Percentiles rank a stretch among this genome's conserved stretches.
These are phyloP conservation scores for Dryas drummondii DNA, from an alignment of 306 rosid genomes.

Conservation along the genomic window DNA sequence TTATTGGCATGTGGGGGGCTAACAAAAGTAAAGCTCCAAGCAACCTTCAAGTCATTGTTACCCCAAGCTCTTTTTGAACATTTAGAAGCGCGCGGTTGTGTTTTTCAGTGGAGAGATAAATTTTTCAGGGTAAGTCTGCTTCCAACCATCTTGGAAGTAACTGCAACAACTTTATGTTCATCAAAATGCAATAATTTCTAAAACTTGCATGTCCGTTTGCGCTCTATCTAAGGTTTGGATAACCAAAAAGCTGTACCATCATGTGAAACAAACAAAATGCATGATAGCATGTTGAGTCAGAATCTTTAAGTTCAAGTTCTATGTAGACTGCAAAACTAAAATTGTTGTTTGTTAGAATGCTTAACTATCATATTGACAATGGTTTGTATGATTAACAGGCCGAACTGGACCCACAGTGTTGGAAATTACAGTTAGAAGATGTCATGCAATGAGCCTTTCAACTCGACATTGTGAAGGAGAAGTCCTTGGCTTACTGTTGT, in stretches of 20 bases:
- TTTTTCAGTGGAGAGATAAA: constrained; percentile 87
- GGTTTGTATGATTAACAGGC: constrained; percentile 57
- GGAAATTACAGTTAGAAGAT: constrained; percentile 82
- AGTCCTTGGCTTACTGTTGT: background rate
- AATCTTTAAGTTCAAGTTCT: background rate
- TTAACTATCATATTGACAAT: constrained; percentile 16
- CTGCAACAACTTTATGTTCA: background rate
- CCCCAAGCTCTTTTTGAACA: constrained; percentile 64
- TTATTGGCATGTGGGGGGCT: constrained; percentile 67
- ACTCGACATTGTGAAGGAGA: background rate
- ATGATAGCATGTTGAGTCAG: background rate
- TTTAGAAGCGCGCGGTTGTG: constrained; percentile 82
- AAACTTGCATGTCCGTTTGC: too few relatives aligned
- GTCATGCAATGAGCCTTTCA: constrained; percentile 27
- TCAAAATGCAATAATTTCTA: background rate
- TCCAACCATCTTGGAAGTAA: background rate
- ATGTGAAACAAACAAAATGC: background rate
- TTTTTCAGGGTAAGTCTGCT: constrained; percentile 61
- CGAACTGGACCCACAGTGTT: constrained; percentile 85
- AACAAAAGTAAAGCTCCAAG: constrained; percentile 87
- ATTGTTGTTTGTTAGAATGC: background rate
- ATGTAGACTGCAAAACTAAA: background rate
- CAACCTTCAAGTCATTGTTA: constrained; percentile 50
- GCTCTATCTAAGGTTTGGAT: too few relatives aligned
- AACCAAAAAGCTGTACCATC: too few relatives aligned